Conservation (phyloP, 352 stramenopile genomes). For the Pythium aphanidermatum region DNA sequence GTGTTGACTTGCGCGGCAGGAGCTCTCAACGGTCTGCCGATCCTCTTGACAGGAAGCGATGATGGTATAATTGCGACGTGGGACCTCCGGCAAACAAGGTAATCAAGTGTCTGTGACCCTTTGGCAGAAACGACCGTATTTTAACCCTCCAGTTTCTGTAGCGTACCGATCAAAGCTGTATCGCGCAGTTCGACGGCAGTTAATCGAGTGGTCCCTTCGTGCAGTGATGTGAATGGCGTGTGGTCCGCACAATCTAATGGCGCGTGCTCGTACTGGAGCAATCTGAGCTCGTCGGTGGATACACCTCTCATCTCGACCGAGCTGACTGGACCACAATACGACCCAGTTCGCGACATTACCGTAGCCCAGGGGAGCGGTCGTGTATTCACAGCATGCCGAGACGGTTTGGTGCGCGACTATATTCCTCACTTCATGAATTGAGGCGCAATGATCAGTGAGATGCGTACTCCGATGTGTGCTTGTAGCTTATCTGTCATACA, state of each 20-base stretch:
- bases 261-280: conserved; percentile 43
- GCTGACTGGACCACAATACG: conserved; percentile 58
- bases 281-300: conserved; percentile 1
- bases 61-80: conserved; percentile 52
- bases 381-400: conserved; percentile 51
- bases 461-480: too few species aligned
- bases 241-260: conserved; percentile 66
- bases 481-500: too few species aligned
- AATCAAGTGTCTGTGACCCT: not conserved
- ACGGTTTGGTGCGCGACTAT: conserved; percentile 63
- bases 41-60: conserved; percentile 56
- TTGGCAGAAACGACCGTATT: too few species aligned
- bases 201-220: conserved; percentile 25
- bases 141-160: too few species aligned
- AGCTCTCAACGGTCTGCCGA: conserved; percentile 7
- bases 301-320: conserved; percentile 26
- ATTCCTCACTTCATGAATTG: conserved; percentile 40
- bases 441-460: not conserved
- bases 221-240: conserved; percentile 13
- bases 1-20: conserved; percentile 13
- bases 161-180: conserved; percentile 33
- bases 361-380: conserved; percentile 26
- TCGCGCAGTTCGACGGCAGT: conserved; percentile 53
- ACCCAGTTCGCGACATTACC: conserved; percentile 53
- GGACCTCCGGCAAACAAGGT: conserved; percentile 57